Conservation (phyloP, 2,329 filamentous ascomycete genomes). For the Talaromyces sp. region DNA sequence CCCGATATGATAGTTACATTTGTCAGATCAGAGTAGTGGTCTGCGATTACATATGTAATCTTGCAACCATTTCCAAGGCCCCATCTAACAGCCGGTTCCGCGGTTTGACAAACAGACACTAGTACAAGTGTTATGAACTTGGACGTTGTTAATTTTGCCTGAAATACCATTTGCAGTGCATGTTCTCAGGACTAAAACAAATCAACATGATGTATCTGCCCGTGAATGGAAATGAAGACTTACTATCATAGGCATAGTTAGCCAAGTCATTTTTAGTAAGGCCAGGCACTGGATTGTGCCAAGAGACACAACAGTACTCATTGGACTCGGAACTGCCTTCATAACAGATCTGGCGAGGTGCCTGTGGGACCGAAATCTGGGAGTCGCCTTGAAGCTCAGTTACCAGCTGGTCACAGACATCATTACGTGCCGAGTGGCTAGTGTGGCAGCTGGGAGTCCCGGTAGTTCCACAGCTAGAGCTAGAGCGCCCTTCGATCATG, state of each 20-base stretch:
- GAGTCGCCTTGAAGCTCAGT: neutral
- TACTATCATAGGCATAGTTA: neutral
- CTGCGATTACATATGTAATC: neutral
- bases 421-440: neutral
- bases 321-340: neutral
- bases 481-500: neutral
- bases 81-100: neutral
- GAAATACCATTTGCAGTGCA: conserved; percentile 1
- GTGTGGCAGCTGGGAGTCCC: neutral
- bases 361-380: neutral
- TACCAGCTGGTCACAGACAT: neutral
- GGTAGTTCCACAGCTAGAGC: neutral
- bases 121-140: neutral
- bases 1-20: neutral
- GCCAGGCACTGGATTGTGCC: neutral
- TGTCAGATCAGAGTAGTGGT: neutral
- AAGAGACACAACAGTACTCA: neutral
- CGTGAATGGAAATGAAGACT: neutral
- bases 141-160: neutral
- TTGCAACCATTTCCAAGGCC: neutral
- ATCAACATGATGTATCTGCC: neutral
- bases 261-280: neutral
- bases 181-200: neutral
- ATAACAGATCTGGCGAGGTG: conserved; percentile 5
- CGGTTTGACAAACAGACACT: neutral